phyloP scores from a whole-genome alignment of 2,329 filamentous ascomycete species.

The Chalaropsis thielavioides region DNA sequence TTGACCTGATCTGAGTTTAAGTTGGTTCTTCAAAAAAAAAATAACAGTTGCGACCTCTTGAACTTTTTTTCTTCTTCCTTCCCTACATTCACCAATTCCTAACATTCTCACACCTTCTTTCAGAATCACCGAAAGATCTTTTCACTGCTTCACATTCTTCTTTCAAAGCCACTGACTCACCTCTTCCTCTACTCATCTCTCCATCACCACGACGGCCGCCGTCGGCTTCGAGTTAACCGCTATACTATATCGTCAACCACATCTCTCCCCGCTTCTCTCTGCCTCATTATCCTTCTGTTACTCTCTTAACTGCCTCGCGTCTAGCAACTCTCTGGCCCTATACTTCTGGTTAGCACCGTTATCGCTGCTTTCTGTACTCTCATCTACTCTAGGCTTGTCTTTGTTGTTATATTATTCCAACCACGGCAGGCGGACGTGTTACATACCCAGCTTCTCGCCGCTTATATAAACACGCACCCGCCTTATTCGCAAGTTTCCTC shows the following conservation, averaged over 20 bases:
- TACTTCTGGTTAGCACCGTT: neutral
- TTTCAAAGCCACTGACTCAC: neutral
- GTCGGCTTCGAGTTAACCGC: conserved; percentile 1
- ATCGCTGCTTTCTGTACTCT: neutral
- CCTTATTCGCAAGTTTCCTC: conserved; percentile 14
- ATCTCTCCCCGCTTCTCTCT: conserved; percentile 9
- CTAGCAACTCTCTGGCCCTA: neutral
- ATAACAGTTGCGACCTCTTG: neutral
- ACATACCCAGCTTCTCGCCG: neutral
- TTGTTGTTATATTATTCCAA: neutral
- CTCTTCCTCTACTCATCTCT: neutral
- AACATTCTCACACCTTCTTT: neutral
- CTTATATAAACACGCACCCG: conserved; percentile 11
- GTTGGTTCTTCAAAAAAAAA: neutral
- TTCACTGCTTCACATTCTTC: neutral
- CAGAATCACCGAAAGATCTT: neutral
- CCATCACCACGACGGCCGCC: neutral
- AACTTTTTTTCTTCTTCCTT: conserved; percentile 5
- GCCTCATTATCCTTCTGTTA: conserved; percentile 1
- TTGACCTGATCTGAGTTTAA: conserved; percentile 5
- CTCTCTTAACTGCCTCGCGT: neutral
- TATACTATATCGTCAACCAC: conserved; percentile 8
- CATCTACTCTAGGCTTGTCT: conserved; percentile 6
- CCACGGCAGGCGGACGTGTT: conserved; percentile 6
- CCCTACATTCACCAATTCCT: neutral